A percentile compares a stretch with the other conserved stretches of the same genome.
phyloP scores from a whole-genome alignment of 148 eudicot species.

The Dysphania ambrosioides region DNA sequence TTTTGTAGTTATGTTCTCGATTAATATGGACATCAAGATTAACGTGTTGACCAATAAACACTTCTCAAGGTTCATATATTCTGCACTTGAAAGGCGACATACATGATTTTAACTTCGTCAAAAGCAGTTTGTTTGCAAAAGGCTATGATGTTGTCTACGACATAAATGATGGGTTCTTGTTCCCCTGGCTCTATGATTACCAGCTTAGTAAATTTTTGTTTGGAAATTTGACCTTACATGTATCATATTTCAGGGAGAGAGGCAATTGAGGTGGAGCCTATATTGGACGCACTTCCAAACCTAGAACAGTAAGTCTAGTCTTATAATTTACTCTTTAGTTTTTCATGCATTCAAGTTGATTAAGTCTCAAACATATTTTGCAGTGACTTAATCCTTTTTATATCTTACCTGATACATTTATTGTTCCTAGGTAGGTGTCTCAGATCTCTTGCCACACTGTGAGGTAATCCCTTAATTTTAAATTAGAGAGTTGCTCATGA shows the following conservation, averaged over 20 bases:
- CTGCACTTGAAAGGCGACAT: constrained; percentile 96
- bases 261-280: constrained; percentile 92
- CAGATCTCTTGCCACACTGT: constrained; percentile 75
- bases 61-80: constrained; percentile 37
- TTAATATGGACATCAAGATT: not conserved
- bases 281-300: constrained; percentile 87
- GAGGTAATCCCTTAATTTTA: constrained; percentile 53
- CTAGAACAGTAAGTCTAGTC: constrained; percentile 79
- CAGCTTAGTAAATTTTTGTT: not conserved
- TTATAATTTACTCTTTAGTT: not conserved
- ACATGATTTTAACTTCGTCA: constrained; percentile 79
- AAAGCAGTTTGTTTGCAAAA: constrained; percentile 73
- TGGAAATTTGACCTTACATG: not conserved
- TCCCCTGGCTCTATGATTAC: not conserved
- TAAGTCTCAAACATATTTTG: not conserved
- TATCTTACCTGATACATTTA: constrained; percentile 72
- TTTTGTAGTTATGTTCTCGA: not conserved
- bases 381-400: not conserved
- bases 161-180: constrained; percentile 57
- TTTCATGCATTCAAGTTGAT: not conserved
- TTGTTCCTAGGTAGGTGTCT: constrained; percentile 94
- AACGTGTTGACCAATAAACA: not conserved
- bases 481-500: not conserved
- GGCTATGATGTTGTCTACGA: constrained; percentile 94
- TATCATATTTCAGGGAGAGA: constrained; percentile 64